These are phyloP conservation scores for Conringia planisiliqua DNA, from an alignment of 345 rosid species.

Conservation along the genomic window DNA sequence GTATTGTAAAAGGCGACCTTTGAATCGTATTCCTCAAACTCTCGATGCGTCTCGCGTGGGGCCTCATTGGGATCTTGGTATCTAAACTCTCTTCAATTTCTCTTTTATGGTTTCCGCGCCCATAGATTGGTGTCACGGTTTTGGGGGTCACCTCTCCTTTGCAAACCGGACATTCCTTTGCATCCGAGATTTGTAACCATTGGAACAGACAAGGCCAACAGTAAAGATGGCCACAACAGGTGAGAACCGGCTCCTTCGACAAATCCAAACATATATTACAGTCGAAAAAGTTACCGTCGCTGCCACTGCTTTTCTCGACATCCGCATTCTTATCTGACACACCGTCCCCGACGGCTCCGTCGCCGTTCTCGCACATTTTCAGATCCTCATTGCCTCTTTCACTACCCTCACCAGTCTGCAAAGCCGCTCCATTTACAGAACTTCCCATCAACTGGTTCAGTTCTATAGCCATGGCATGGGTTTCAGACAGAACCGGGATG, in stretches of 20 bases:
- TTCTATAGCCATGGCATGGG: slow-evolving; percentile 53
- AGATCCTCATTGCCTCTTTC: slow-evolving; percentile 65
- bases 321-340: slow-evolving; percentile 51
- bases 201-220: slow-evolving; percentile 93
- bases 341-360: slow-evolving; percentile 52
- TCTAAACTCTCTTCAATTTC: slow-evolving; percentile 54
- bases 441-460: slow-evolving; percentile 53
- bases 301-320: slow-evolving; percentile 49
- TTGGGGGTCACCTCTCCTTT: slow-evolving; percentile 82
- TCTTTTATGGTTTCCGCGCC: slow-evolving; percentile 57
- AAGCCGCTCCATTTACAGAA: slow-evolving; percentile 40
- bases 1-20: slow-evolving; percentile 56
- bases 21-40: slow-evolving; percentile 81
- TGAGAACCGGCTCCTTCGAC: slow-evolving; percentile 83
- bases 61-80: slow-evolving; percentile 76
- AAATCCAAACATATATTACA: slow-evolving; percentile 85
- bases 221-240: slow-evolving; percentile 92
- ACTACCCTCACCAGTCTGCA: slow-evolving; percentile 93
- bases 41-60: slow-evolving; percentile 75
- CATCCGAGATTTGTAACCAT: slow-evolving; percentile 74
- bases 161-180: slow-evolving; percentile 96
- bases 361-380: slow-evolving; percentile 69
- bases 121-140: slow-evolving; percentile 83
- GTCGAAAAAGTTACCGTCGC: slow-evolving; percentile 73
- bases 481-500: slow-evolving; percentile 37